Evolutionary conservation across 2,329 filamentous ascomycete species (phyloP).

Genomic region (Diaporthe destruens): DNA sequence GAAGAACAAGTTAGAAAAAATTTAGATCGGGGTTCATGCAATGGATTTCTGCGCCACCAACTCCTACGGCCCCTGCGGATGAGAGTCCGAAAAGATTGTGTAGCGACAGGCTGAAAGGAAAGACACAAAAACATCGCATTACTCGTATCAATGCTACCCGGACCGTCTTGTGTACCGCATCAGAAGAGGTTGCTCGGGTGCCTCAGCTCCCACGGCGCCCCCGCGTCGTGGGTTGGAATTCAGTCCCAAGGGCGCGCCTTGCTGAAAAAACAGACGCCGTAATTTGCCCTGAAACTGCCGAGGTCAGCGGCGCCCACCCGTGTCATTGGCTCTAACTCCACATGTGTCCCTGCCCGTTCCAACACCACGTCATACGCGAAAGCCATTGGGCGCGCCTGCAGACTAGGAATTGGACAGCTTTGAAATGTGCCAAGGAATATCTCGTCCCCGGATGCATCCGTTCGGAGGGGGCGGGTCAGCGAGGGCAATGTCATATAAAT

Average conservation of each 20-base stretch:
- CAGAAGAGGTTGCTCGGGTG: neutral
- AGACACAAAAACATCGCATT: too few relatives aligned
- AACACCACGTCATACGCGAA: neutral
- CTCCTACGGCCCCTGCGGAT: constrained; percentile 6
- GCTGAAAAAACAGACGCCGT: neutral
- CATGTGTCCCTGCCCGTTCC: neutral
- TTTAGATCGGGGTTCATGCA: too few relatives aligned
- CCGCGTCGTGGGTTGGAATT: neutral
- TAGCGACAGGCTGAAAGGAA: neutral
- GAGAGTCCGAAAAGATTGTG: neutral
- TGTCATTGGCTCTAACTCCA: neutral
- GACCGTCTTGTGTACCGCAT: neutral
- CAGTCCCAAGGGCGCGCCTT: constrained; percentile 24
- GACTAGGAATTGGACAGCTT: neutral
- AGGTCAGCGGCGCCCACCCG: neutral
- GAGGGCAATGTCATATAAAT: neutral
- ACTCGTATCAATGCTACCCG: neutral
- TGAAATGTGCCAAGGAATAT: constrained; percentile 4
- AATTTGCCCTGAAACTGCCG: neutral
- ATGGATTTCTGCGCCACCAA: neutral
- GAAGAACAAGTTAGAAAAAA: neutral
- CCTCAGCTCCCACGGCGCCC: neutral
- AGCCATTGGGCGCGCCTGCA: neutral
- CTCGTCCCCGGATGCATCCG: neutral
- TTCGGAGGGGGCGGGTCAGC: neutral